These are phyloP conservation scores for Noccaea caerulescens DNA, from an alignment of 345 rosid species.

Conservation along the genomic window DNA sequence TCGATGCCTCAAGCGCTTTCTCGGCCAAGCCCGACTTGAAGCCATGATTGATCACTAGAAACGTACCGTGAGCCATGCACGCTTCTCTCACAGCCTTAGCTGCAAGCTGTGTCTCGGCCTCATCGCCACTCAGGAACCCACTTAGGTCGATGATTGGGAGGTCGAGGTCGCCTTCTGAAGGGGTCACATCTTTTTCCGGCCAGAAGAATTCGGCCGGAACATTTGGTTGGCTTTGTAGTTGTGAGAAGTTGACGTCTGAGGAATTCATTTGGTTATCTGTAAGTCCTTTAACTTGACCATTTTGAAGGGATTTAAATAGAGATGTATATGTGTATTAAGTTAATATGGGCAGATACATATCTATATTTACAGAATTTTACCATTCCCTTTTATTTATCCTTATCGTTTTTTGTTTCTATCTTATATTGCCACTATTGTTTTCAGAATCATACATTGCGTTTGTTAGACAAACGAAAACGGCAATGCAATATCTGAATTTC, in stretches of 20 bases:
- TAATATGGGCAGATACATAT: background rate
- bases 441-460: background rate
- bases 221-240: slow-evolving; percentile 29
- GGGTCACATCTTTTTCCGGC: slow-evolving; percentile 47
- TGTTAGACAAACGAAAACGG: background rate
- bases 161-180: slow-evolving; percentile 46
- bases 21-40: slow-evolving; percentile 48
- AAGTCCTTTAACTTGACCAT: background rate
- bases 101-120: slow-evolving; percentile 41
- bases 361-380: too few relatives aligned
- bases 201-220: slow-evolving; percentile 51
- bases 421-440: background rate
- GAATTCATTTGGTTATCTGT: slow-evolving; percentile 11
- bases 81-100: slow-evolving; percentile 47
- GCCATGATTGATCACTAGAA: slow-evolving; percentile 70
- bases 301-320: slow-evolving; percentile 14
- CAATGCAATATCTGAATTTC: background rate
- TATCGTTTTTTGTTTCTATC: background rate
- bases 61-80: slow-evolving; percentile 64
- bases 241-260: slow-evolving; percentile 39
- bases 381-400: background rate
- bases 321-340: background rate
- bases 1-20: slow-evolving; percentile 41
- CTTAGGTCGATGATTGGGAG: slow-evolving; percentile 57
- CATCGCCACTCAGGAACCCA: slow-evolving; percentile 52